These are phyloP conservation scores for Begonia peltatifolia DNA, from an alignment of 306 rosid species.

Conservation along the genomic window DNA sequence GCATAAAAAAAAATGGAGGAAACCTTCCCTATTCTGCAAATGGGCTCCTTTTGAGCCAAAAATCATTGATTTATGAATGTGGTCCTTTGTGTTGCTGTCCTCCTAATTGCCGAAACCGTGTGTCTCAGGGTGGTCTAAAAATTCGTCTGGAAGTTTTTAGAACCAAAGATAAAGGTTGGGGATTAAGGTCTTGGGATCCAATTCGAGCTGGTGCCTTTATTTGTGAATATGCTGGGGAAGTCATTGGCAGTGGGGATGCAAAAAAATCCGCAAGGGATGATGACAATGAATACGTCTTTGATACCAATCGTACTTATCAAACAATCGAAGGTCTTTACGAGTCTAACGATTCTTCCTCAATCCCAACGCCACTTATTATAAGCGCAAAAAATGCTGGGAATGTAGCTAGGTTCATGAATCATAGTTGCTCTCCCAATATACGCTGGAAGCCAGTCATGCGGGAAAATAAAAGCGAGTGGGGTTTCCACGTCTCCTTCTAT, in stretches of 20 bases:
- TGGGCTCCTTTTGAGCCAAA: conserved; percentile 46
- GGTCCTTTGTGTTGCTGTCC: conserved; percentile 77
- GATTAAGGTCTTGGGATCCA: conserved; percentile 84
- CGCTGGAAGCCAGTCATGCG: conserved; percentile 66
- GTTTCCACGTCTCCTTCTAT: conserved; percentile 62
- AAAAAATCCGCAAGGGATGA: conserved; percentile 51
- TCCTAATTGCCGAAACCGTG: conserved; percentile 56
- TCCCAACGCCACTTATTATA: conserved; percentile 55
- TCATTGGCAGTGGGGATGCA: conserved; percentile 34
- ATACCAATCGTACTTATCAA: conserved; percentile 55
- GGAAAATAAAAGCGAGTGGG: conserved; percentile 44
- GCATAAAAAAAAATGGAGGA: conserved; percentile 61
- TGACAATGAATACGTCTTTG: conserved; percentile 60
- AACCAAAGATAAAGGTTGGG: conserved; percentile 82
- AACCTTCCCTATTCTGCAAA: conserved; percentile 47
- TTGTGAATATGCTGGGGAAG: conserved; percentile 92
- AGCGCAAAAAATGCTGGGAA: conserved; percentile 65
- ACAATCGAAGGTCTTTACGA: conserved; percentile 68
- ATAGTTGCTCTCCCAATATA: conserved; percentile 83
- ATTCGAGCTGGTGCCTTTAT: conserved; percentile 78
- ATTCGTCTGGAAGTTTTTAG: conserved; percentile 69
- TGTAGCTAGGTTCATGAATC: conserved; percentile 94
- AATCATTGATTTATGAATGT: conserved; percentile 60
- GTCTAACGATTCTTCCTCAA: conserved; percentile 34
- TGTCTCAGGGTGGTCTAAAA: conserved; percentile 57